Evolutionary conservation across 2,329 filamentous ascomycete species (phyloP).

Genomic region (Penicillium sp.): DNA sequence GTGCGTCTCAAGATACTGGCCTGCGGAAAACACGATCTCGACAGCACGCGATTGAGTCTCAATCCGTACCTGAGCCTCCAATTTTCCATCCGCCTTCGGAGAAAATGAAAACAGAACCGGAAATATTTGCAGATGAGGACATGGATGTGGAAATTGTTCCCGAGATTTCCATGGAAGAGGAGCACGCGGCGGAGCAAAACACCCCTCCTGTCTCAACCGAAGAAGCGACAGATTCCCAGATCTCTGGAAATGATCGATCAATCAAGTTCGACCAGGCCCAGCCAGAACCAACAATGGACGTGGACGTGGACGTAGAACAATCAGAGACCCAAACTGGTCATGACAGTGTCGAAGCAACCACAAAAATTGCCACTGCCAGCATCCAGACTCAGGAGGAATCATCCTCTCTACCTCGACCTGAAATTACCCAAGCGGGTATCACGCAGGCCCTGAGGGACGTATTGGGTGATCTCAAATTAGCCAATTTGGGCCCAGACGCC

Average conservation of each 20-base stretch:
- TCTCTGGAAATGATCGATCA: conserved; percentile 12
- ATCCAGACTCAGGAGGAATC: conserved; percentile 18
- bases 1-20: conserved; percentile 15
- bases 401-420: not conserved
- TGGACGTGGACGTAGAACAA: conserved; percentile 1
- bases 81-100: not conserved
- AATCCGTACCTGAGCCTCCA: conserved; percentile 5
- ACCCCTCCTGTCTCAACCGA: conserved; percentile 13
- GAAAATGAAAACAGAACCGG: not conserved
- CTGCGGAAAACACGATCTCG: conserved; percentile 24
- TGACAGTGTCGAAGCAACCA: not conserved
- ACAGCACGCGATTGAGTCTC: conserved; percentile 7
- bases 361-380: conserved; percentile 12
- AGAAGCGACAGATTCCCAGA: conserved; percentile 20
- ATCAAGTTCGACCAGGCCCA: not conserved
- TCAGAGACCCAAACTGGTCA: not conserved
- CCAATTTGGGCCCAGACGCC: conserved; percentile 64
- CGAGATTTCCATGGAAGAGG: not conserved
- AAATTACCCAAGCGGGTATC: conserved; percentile 45
- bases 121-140: not conserved
- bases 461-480: conserved; percentile 60
- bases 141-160: conserved; percentile 2
- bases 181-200: not conserved
- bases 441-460: conserved; percentile 57
- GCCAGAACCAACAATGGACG: conserved; percentile 9